Base-by-base conservation (phyloP, 371 early-diverging fungal genomes). In the Lichtheimia ramosa region DNA sequence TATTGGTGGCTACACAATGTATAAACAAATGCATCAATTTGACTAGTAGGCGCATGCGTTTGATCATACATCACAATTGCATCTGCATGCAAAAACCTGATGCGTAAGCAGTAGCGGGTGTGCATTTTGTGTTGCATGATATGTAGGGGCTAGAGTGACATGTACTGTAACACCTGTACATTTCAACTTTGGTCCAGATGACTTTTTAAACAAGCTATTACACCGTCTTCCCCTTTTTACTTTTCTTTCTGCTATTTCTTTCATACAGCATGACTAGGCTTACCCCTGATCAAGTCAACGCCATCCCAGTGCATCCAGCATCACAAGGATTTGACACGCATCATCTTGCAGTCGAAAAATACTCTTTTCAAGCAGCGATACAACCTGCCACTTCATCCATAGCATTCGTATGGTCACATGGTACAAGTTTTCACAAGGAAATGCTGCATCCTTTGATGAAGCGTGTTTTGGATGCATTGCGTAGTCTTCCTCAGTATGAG, bases 361-460 rank as follows among this genome's bases (percentile, higher is more conserved):
- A 78, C 54, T 63, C 55, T 15, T 74, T 71, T 42, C 63, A 65
- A 18, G 59, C 69, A 5, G 46, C 51, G 3, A 61, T 34, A 40
- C 54, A 63, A 56, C 43, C 40, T 40, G 51, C 49, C 10, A 58
- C 21, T 46, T 28, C 55, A 56, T 72, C 63, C 34, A 39, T 60
- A 7, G 63, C 62, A 13, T 64, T 66, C 50, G 18, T 75, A 6
- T 73, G 68, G 51, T 73, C 73, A 8, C 73, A 75, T 56, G 59
- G 69, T 5, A 75, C 70, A 24, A 73, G 76, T 0, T 73, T 70
- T 24, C 73, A 75, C 50, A 75, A 75, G 60, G 76, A 75, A 18
- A 40, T 59, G 0, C 53, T 70, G 15, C 76, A 72, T 39, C 73
- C 76, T 13, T 25, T 70, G 23, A 75, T 75, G 69, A 63, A 50